Evolutionary conservation across 2,329 filamentous ascomycete species (phyloP).

Genomic region (Thermomyces lanuginosus): DNA sequence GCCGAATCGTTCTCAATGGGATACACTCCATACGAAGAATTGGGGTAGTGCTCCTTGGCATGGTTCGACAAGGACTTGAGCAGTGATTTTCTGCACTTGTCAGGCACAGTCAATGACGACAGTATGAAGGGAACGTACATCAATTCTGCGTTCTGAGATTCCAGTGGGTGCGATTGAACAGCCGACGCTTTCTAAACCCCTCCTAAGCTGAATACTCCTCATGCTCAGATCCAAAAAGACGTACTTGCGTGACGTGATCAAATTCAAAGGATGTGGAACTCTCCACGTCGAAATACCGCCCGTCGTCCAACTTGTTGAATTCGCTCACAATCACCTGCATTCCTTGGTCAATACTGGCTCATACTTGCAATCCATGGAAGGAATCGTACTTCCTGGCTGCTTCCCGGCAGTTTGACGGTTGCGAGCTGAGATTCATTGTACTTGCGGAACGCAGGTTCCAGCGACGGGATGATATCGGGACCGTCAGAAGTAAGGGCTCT

Average conservation of each 20-base stretch:
- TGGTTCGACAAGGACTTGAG: conserved; percentile 61
- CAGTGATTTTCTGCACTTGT: conserved; percentile 48
- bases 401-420: conserved; percentile 75
- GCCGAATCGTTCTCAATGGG: conserved; percentile 59
- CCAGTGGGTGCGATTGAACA: conserved; percentile 61
- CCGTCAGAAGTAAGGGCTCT: conserved; percentile 63
- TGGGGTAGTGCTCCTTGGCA: conserved; percentile 75
- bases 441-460: conserved; percentile 71
- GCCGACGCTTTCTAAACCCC: conserved; percentile 55
- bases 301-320: conserved; percentile 65
- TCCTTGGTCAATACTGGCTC: background rate
- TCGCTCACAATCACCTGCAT: conserved; percentile 59
- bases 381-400: conserved; percentile 54
- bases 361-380: background rate
- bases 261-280: conserved; percentile 77
- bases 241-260: conserved; percentile 64
- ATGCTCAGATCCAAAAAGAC: conserved; percentile 3
- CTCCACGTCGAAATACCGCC: conserved; percentile 79
- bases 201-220: conserved; percentile 2
- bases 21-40: conserved; percentile 65
- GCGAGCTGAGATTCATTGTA: conserved; percentile 94
- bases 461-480: conserved; percentile 50
- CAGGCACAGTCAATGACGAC: background rate
- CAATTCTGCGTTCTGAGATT: conserved; percentile 60
- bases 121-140: conserved; percentile 42